Base-by-base conservation (phyloP, 768 basidiomycete genomes). In the Lactarius trivialis region DNA sequence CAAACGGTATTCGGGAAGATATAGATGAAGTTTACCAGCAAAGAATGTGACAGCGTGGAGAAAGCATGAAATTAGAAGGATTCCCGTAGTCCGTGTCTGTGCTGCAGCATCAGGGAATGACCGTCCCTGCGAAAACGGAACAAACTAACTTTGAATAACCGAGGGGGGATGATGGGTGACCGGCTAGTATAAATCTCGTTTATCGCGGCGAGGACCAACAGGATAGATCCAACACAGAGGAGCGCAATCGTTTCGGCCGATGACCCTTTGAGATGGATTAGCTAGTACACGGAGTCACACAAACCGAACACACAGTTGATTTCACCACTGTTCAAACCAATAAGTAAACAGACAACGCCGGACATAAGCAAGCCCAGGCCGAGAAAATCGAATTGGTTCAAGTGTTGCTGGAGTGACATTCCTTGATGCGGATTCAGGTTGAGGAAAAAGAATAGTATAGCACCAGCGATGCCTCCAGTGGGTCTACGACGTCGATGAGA, bases 341-440 rank as follows among this genome's bases (percentile, higher is more conserved):
- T 72, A 11, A 92, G 77, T 17, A 92, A 64, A 61, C 81, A 81
- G 14, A 89, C 75, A n/a, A 90, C 79, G 2, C 89, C 88, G 7
- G 69, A 74, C 36, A 90, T 79, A 28, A 91, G 78, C 24, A 88
- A 75, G 33, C 75, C 37, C 11, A 92, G 77, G 8, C 90, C 90
- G 12, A 84, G 36, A 64, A 89, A 88, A 71, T 92, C 90, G 63
- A 92, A 88, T 55, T 86, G 82, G 8, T 69, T 65, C n/a, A 82
- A 65, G 69, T 91, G 85, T 59, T 88, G 72, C 15, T 73, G 75
- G 50, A 89, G 71, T 0, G 85, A 76, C 58, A 78, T 81, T 8
- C 81, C 80, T 59, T 82, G 77, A 59, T 83, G 86, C 0, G 90
- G 88, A 67, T 91, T 91, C n/a, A 91, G 76, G 66, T 90, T 86